These are phyloP conservation scores for Kodamaea ohmeri DNA, from an alignment of 1,139 yeast genomes.

Conservation along the genomic window DNA sequence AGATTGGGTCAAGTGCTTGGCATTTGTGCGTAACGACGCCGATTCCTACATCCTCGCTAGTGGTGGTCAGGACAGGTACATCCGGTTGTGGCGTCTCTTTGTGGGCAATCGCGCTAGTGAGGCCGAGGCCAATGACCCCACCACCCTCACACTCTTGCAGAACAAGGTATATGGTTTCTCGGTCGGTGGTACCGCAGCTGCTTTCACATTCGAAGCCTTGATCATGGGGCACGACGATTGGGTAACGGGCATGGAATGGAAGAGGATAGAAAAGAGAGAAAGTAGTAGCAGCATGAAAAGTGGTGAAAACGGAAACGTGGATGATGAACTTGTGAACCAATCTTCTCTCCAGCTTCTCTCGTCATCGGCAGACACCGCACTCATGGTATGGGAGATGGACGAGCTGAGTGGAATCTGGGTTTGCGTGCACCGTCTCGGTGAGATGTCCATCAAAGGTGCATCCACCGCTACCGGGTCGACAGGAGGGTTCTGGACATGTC, in stretches of 20 bases:
- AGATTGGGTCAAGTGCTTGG: slow-evolving; percentile 83
- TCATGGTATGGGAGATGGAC: slow-evolving; percentile 97
- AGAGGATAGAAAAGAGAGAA: slow-evolving; percentile 14
- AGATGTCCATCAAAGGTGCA: slow-evolving; percentile 91
- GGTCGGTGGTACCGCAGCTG: slow-evolving; percentile 33
- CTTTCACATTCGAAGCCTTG: slow-evolving; percentile 84
- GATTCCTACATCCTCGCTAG: slow-evolving; percentile 66
- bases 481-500: slow-evolving; percentile 93
- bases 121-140: slow-evolving; percentile 50
- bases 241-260: slow-evolving; percentile 88
- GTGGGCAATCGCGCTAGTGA: slow-evolving; percentile 56
- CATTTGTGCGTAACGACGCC: slow-evolving; percentile 50
- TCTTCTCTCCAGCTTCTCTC: slow-evolving; percentile 57
- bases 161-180: slow-evolving; percentile 65
- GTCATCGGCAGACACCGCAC: slow-evolving; percentile 89
- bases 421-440: slow-evolving; percentile 79
- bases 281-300: no score
- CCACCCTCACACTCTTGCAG: slow-evolving; percentile 51
- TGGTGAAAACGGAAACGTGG: no score
- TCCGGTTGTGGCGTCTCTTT: slow-evolving; percentile 77
- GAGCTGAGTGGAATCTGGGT: slow-evolving; percentile 86
- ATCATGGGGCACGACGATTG: slow-evolving; percentile 99
- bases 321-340: no score
- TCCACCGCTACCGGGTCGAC: slow-evolving; percentile 97
- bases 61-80: slow-evolving; percentile 88